These are phyloP conservation scores for Beta corolliflora DNA, from an alignment of 179 eudicot species.

Conservation along the genomic window DNA sequence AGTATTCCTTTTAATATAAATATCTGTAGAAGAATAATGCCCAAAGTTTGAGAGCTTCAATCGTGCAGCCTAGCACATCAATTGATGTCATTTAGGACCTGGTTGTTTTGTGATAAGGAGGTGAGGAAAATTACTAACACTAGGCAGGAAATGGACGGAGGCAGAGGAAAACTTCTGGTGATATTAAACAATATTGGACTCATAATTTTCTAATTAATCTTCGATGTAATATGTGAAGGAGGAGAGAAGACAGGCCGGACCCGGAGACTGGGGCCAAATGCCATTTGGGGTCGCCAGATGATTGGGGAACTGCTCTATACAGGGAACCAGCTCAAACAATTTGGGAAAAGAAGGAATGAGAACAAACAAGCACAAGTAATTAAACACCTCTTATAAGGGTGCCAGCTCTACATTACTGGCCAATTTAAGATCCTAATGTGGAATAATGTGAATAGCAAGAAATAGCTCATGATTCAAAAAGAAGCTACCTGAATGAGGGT, in stretches of 20 bases:
- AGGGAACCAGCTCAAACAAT: no score
- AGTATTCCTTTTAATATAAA: no score
- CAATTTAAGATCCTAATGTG: neutral
- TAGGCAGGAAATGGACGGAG: neutral
- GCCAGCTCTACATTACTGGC: neutral
- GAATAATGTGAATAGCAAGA: neutral
- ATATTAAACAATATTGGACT: no score
- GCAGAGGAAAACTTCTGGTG: neutral
- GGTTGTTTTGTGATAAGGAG: neutral
- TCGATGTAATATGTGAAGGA: no score
- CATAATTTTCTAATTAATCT: no score
- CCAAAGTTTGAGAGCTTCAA: no score
- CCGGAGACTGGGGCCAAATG: no score
- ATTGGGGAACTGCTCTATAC: neutral
- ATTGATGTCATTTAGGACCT: neutral
- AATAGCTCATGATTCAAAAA: neutral
- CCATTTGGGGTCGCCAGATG: no score
- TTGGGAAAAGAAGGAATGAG: neutral
- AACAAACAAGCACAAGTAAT: neutral
- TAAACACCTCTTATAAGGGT: neutral
- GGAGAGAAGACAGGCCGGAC: no score
- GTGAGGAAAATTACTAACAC: neutral
- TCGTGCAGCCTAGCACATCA: no score
- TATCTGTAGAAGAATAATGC: no score
- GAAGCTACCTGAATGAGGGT: slow-evolving; percentile 72